Conservation (phyloP, 2,329 filamentous ascomycete genomes). For the Trichoderma sp. region DNA sequence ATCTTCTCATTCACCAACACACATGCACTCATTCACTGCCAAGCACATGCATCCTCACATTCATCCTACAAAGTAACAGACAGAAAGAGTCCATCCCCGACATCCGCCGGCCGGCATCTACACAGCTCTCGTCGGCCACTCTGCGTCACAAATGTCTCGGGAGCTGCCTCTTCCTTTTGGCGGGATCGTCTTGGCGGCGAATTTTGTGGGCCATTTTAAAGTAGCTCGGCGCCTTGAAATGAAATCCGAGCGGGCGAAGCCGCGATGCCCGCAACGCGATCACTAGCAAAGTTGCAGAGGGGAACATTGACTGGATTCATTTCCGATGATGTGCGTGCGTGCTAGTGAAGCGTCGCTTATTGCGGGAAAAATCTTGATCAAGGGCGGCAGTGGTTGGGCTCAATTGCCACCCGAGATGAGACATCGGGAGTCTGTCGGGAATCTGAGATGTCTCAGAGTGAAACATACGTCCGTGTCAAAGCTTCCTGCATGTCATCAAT, state of each 20-base stretch:
- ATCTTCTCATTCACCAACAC: neutral
- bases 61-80: neutral
- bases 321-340: neutral
- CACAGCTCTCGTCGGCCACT: neutral
- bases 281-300: neutral
- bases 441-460: neutral
- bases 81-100: neutral
- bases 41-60: neutral
- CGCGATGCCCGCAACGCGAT: neutral
- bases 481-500: neutral
- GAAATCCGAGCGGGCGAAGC: neutral
- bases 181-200: neutral
- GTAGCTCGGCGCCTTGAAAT: slow-evolving; percentile 12
- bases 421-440: neutral
- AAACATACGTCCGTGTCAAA: neutral
- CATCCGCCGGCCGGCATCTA: neutral
- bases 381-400: neutral
- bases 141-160: neutral
- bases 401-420: neutral
- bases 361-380: neutral
- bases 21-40: neutral
- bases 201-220: neutral
- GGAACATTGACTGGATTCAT: neutral
- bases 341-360: neutral
- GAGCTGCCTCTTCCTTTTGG: neutral